Base-by-base conservation (phyloP, 495 filamentous ascomycete genomes). In the Haplographium delicatum region DNA sequence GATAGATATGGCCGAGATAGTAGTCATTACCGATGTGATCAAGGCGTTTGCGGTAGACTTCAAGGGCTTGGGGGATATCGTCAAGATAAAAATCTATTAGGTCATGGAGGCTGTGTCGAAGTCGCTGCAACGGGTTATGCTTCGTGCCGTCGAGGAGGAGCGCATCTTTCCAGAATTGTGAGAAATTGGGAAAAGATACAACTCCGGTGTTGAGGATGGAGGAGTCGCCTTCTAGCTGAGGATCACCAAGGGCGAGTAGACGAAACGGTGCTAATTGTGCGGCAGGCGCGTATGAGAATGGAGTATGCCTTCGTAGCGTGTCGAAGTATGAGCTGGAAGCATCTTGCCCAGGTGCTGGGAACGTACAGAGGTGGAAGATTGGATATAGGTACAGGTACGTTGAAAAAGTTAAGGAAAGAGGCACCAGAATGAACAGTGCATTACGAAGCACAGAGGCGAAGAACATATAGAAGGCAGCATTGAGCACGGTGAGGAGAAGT, bases 21-120 rank as follows among this genome's bases (percentile, higher is more conserved):
- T 81, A 89, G 65, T 98, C 93, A 67, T 98, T 98, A 1, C 94
- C 93, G 52, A 87, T 74, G 3, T 95, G 76, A 62, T 98, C 93
- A 53, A 98, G 63, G 13, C 79, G 76, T 69, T 98, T 98, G 55
- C 85, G 79, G 23, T 69, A 71, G 11, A 76, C 79, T 40, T 82
- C 69, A 27, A 87, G 54, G 1, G 75, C 65, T 54, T 79, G 71
- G 22, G 80, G 84, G 28, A 88, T 68, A 62, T 95, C 88, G 41
- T 82, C 70, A 39, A 68, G 65, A 50, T 68, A 64, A 54, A 80
- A 65, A 54, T 79, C 70, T 35, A 81, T 61, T 7, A 86, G 51
- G 46, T 76, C 70, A 51, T 72, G 71, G 19, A 62, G 35, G 57
- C 45, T 43, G 28, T 52, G 56, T 57, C 56, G 41, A 1, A 59